phyloP scores from a whole-genome alignment of 2,329 filamentous ascomycete species.

The Capronia coronata region DNA sequence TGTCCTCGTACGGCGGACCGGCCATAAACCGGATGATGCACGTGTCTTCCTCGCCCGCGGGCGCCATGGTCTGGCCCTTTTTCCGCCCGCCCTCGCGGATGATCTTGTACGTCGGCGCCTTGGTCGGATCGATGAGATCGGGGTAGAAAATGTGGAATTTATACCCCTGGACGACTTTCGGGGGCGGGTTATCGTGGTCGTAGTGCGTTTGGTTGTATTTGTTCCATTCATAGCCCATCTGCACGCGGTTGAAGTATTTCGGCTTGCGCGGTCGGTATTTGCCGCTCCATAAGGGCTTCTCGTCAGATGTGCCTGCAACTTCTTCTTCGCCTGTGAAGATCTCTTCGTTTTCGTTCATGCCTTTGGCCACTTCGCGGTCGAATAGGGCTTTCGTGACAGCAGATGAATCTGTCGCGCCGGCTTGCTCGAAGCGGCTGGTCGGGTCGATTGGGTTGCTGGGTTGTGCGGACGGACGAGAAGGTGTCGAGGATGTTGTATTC shows the following conservation, averaged over 20 bases:
- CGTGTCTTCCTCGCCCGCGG: slow-evolving; percentile 92
- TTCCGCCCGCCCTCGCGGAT: slow-evolving; percentile 86
- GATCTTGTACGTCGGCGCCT: slow-evolving; percentile 92
- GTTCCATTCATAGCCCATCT: slow-evolving; percentile 99
- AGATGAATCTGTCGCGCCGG: slow-evolving; percentile 13
- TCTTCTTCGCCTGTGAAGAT: slow-evolving; percentile 88
- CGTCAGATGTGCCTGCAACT: slow-evolving; percentile 50
- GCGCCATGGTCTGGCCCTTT: slow-evolving; percentile 84
- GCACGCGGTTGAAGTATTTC: slow-evolving; percentile 93
- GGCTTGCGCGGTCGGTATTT: slow-evolving; percentile 88
- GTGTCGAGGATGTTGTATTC: slow-evolving; percentile 29
- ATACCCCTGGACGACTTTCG: slow-evolving; percentile 97
- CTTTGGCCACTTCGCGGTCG: slow-evolving; percentile 85
- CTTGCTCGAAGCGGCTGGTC: slow-evolving; percentile 28
- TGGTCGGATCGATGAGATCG: slow-evolving; percentile 88
- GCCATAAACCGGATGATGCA: slow-evolving; percentile 94
- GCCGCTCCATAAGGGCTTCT: slow-evolving; percentile 54
- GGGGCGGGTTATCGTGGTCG: slow-evolving; percentile 94
- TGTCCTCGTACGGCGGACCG: slow-evolving; percentile 90
- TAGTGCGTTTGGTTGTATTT: slow-evolving; percentile 99
- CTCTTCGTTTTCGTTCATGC: slow-evolving; percentile 88
- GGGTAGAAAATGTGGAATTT: slow-evolving; percentile 99
- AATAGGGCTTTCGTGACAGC: slow-evolving; percentile 72
- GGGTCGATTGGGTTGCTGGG: slow-evolving; percentile 25
- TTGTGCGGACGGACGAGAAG: slow-evolving; percentile 1